Conservation (phyloP, 345 rosid species). For the Erodium maritimum region DNA sequence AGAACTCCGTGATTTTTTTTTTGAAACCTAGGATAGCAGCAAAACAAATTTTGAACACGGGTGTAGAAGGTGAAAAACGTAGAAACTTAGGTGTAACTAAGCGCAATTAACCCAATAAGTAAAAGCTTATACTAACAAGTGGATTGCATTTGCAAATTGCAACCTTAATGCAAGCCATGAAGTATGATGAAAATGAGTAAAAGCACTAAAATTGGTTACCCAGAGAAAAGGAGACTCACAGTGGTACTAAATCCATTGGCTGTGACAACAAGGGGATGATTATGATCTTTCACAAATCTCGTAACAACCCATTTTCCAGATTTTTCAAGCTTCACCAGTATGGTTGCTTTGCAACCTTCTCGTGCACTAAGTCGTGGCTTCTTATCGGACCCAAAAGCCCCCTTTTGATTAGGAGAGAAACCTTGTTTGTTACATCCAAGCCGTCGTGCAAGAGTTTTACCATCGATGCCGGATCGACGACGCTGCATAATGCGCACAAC, state of each 20-base stretch:
- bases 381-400: conserved; percentile 33
- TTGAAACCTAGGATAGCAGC: no score
- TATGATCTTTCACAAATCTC: conserved; percentile 67
- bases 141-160: not conserved
- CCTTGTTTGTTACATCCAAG: conserved; percentile 82
- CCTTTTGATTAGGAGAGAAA: conserved; percentile 44
- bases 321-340: conserved; percentile 66
- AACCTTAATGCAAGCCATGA: not conserved
- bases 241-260: conserved; percentile 30
- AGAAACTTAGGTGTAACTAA: no score
- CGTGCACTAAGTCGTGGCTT: conserved; percentile 51
- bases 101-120: no score
- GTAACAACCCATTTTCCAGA: conserved; percentile 76
- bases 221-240: conserved; percentile 26
- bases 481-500: conserved; percentile 74
- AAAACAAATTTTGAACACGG: no score
- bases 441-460: conserved; percentile 70
- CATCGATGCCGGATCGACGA: conserved; percentile 67
- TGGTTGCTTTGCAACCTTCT: conserved; percentile 81
- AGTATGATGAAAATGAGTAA: not conserved
- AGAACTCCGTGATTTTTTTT: no score
- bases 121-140: no score
- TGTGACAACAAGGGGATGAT: conserved; percentile 50
- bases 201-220: not conserved
- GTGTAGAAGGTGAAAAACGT: no score